Evolutionary conservation across 192 early-diverging fungal genomes (phyloP), one percentile per base, ranked within the genome.

Genomic region (Spinellus fusiger): DNA sequence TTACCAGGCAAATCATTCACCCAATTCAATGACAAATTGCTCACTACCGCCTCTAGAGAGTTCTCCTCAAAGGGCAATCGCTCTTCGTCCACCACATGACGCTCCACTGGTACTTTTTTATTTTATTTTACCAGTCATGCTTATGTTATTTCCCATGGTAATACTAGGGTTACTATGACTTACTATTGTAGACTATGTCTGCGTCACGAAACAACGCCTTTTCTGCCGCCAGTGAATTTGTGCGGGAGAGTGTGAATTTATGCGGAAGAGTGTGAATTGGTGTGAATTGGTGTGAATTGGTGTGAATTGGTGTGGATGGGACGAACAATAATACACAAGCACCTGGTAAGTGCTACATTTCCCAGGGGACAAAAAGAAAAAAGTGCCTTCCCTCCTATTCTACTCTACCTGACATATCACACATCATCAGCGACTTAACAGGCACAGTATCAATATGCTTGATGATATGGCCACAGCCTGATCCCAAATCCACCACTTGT

Each of bases 1-100:
- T 12, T 56, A 70, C 85, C 89, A 22, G 92, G 93, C 28, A 98
- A 80, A 74, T 98, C 95, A 60, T 98, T 98, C 38, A 98, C 87
- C 95, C 95, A 98, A 70, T 98, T 93, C 79, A 96, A 76, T 2
- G 86, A 81, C 57, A 96, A 59, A 51, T 81, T 89, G 69, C 89
- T 92, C 35, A 98, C 71, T 16, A 98, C 88, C 10, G 87, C 89
- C 49, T 98, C 95, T 61, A 96, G 67, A 28, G 86, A 87, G 74
- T 95, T 81, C 35, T 89, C 85, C 28, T 79, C 84, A 72, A 98
- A 95, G n/a, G 77, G 72, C 5, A 90, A 73, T 7, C 64, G 29
- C 54, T 98, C 95, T 78, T 95, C 92, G 70, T 95, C 87, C n/a
- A 90, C 86, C 8, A 89, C 80, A 23, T 79, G 74, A 49, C 93